Base-by-base conservation (phyloP, 2,329 filamentous ascomycete genomes). In the Dryadomyces sulphureus region DNA sequence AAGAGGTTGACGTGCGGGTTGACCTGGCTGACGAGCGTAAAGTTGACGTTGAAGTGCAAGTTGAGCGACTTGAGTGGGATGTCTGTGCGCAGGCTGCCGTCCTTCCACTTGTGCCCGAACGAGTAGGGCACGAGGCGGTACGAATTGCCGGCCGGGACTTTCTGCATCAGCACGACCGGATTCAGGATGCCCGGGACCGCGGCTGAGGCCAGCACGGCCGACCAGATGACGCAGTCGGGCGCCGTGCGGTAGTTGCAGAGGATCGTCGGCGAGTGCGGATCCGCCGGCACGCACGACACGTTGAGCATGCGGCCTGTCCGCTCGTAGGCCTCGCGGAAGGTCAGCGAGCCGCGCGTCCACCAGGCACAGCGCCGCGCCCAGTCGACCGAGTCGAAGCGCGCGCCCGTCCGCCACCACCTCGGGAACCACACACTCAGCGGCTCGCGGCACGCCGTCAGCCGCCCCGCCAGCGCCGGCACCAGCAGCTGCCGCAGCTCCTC, bases 71-170 rank as follows among this genome's bases (percentile, higher is more conserved):
- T 92, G 57, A 98, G 77, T 0, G 92, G 92, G 24, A 98, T 95
- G 57, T 98, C 92, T 1, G 92, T 98, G 34, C 92, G 77, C 46
- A 98, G 66, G 54, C 84, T 92, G 45, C 92, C 92, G 60, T 98
- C 92, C 63, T 98, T 98, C 92, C 92, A 98, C 65, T 96, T 96
- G 68, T 96, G 89, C 0, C 92, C 92, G 59, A 98, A 98, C 0
- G 86, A 93, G 62, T 94, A 98, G 0, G 92, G 92, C 0, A 79
- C 77, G 4, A 98, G 69, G 2, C 70, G 79, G 1, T 88, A 89
- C 49, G 19, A 17, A 3, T 21, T 30, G 30, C 34, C 42, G 8
- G 27, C 70, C 45, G 75, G 16, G 6, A 32, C 84, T 66, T 94
- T 94, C 70, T 94, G 89, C 69, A 86, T 85, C 7, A 98, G 77